Base-by-base conservation (phyloP, 305 asterid genomes). In the Solanum aculeatissimum region DNA sequence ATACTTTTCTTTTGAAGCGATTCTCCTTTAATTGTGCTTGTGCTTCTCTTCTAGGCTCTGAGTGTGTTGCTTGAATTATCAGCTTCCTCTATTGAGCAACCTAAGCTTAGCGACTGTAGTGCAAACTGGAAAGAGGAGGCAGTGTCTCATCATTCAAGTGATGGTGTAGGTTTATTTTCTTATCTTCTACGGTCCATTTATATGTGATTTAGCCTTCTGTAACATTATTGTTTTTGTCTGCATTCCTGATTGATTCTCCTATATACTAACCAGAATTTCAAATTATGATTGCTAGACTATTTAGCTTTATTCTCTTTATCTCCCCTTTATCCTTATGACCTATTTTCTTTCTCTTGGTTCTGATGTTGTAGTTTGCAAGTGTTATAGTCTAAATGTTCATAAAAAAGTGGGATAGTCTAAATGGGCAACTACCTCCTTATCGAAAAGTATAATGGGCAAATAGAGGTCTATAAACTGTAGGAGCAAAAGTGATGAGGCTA, bases 51-150 rank as follows among this genome's bases (percentile, higher is more conserved):
- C 57, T 94, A 96, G 99, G 99, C 98, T 75, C 89, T 96, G 79
- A 92, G 92, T 81, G 85, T 88, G 79, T 86, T 96, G 88, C 95
- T 96, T 83, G 97, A 93, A 83, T 86, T 95, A 84, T 91, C 98
- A 81, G 89, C 94, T 80, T 89, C 97, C 83, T 88, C 94, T 9
- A 74, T 83, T 80, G 92, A 89, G 83, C 89, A 89, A 86, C 82
- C 88, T 85, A 84, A 57, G 63, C 38, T 13, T 86, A 84, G 87
- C 68, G 75, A 55, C 81, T 83, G 51, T 66, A 88, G 90, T 85
- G 89, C 87, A 85, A 65, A 83, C 38, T 69, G 53, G 85, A 85
- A 87, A 54, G 92, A 90, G 88, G 93, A 92, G 85, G 53, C 89
- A 47, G 87, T 75, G 84, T 88, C 75, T 79, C 87, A 58, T 79